Evolutionary conservation across 331 rosid species (phyloP).

Genomic region (Acacia pycnantha): DNA sequence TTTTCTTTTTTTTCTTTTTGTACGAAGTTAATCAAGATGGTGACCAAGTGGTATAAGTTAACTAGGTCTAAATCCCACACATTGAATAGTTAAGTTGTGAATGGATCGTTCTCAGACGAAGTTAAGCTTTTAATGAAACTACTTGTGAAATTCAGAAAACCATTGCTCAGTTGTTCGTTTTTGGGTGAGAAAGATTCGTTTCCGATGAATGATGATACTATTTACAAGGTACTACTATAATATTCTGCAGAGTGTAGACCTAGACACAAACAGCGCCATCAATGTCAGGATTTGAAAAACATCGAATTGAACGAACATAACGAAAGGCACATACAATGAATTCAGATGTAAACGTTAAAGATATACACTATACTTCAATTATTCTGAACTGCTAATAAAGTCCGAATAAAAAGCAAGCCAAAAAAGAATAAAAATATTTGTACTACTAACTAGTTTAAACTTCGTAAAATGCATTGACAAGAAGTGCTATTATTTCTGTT

Average conservation of each 20-base stretch:
- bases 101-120: background rate
- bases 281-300: background rate
- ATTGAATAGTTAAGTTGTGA: too few species aligned
- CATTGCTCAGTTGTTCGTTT: background rate
- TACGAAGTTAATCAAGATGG: too few species aligned
- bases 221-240: background rate
- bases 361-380: background rate
- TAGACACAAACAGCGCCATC: constrained; percentile 3
- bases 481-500: background rate
- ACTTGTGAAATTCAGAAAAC: background rate
- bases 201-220: constrained; percentile 8
- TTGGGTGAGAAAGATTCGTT: background rate
- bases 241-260: background rate
- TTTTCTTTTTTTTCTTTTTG: too few species aligned
- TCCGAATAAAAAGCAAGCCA: background rate
- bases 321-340: constrained; percentile 10
- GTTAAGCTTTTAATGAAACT: background rate
- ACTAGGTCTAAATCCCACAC: too few species aligned
- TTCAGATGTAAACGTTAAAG: constrained; percentile 11
- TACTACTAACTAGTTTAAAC: background rate
- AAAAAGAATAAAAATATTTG: background rate
- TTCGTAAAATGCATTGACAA: background rate
- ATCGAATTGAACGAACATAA: constrained; percentile 5
- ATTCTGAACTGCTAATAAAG: constrained; percentile 6
- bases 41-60: too few species aligned